Conservation (phyloP, 768 basidiomycete species). For the Boletus pseudopeckii region DNA sequence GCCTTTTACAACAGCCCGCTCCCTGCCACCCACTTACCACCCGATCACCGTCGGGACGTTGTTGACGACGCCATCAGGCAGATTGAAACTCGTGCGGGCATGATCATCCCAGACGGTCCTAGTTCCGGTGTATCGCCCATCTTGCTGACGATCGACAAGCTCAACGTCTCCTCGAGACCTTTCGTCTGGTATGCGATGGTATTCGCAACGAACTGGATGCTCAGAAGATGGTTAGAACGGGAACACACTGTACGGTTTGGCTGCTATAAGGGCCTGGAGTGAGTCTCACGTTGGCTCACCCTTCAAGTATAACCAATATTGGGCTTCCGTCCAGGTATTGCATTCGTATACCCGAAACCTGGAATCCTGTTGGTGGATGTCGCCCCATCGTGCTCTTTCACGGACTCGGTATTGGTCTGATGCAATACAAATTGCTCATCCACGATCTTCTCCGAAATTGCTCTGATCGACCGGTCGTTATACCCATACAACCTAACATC, state of each 20-base stretch:
- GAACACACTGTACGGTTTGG: slow-evolving; percentile 43
- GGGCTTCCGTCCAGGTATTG: slow-evolving; percentile 53
- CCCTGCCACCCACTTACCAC: slow-evolving; percentile 46
- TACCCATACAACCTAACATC: slow-evolving; percentile 81
- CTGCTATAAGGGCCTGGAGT: slow-evolving; percentile 68
- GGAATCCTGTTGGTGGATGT: slow-evolving; percentile 55
- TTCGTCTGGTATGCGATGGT: slow-evolving; percentile 58
- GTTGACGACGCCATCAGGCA: slow-evolving; percentile 60
- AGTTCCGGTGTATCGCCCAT: slow-evolving; percentile 52
- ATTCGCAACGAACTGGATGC: slow-evolving; percentile 43
- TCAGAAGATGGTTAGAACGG: slow-evolving; percentile 44
- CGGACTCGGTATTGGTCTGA: slow-evolving; percentile 81
- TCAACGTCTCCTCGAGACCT: slow-evolving; percentile 68
- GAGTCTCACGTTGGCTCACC: slow-evolving; percentile 23
- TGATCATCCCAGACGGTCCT: slow-evolving; percentile 56
- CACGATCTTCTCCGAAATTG: slow-evolving; percentile 52
- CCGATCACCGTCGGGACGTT: slow-evolving; percentile 42
- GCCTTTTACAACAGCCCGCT: slow-evolving; percentile 69
- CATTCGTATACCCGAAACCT: slow-evolving; percentile 62
- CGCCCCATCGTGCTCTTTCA: slow-evolving; percentile 83
- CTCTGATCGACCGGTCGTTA: slow-evolving; percentile 67
- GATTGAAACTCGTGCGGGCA: slow-evolving; percentile 71
- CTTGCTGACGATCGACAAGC: slow-evolving; percentile 74
- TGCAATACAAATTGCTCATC: slow-evolving; percentile 67
- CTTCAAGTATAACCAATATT: neutral